phyloP scores from a whole-genome alignment of 148 eudicot genomes.

The Vaccinium myrtillus region DNA sequence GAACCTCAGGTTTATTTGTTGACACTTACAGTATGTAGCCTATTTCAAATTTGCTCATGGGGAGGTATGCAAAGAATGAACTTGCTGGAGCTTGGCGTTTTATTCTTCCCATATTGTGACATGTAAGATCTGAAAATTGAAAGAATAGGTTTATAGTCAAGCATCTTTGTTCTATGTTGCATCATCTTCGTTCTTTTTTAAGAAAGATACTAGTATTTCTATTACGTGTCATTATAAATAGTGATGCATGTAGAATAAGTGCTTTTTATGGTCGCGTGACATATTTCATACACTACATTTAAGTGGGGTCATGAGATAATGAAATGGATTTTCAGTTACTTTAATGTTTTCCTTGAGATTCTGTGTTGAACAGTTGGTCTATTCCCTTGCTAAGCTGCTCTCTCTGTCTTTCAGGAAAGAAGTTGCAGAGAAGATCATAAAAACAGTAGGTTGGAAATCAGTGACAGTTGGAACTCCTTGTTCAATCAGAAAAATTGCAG shows the following conservation, averaged over 20 bases:
- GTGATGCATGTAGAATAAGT: not conserved
- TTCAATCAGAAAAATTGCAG: not conserved
- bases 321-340: constrained; percentile 4
- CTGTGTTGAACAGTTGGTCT: not conserved
- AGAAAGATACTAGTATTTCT: not conserved
- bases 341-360: not conserved
- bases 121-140: not conserved
- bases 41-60: not conserved
- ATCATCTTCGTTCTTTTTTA: not conserved
- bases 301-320: not conserved
- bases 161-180: not conserved
- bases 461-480: not conserved
- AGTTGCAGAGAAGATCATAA: not conserved
- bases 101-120: not conserved
- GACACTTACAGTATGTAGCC: not conserved
- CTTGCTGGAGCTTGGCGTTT: not conserved
- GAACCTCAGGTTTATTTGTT: not conserved
- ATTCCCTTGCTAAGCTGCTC: not conserved
- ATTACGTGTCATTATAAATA: not conserved
- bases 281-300: not conserved
- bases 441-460: not conserved
- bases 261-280: not conserved
- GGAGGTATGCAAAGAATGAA: not conserved
- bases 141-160: not conserved
- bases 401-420: constrained; percentile 10